phyloP scores from a whole-genome alignment of 805 yeast genomes.

The Starmera caribaea region DNA sequence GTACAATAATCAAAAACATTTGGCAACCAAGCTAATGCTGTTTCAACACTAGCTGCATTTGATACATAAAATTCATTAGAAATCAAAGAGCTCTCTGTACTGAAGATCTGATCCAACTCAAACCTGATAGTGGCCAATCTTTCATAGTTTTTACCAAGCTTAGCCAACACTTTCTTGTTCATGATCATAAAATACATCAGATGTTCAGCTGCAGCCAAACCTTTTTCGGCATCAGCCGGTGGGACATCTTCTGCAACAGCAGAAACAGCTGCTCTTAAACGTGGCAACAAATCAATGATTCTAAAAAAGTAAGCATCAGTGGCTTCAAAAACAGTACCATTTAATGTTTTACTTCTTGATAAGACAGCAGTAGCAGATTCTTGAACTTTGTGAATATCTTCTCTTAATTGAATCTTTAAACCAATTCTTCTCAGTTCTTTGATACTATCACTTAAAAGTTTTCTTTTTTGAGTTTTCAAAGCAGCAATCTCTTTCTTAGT shows the following conservation, averaged over 20 bases:
- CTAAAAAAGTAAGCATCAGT: conserved; percentile 54
- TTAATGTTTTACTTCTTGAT: conserved; percentile 40
- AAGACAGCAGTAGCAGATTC: conserved; percentile 54
- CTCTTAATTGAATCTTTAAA: conserved; percentile 51
- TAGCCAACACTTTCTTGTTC: conserved; percentile 36
- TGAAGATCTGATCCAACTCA: conserved; percentile 14
- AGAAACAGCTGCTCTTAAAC: conserved; percentile 57
- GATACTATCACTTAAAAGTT: conserved; percentile 65
- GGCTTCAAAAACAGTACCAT: conserved; percentile 26
- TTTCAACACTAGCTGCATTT: conserved; percentile 5
- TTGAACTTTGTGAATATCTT: conserved; percentile 57
- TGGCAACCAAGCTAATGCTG: conserved; percentile 24
- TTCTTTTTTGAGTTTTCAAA: conserved; percentile 73
- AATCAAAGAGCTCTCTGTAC: conserved; percentile 9
- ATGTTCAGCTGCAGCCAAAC: conserved; percentile 69
- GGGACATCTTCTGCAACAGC: conserved; percentile 68
- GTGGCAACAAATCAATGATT: conserved; percentile 70
- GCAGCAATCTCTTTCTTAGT: conserved; percentile 62
- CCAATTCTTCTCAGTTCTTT: conserved; percentile 74
- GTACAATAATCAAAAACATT: conserved; percentile 22
- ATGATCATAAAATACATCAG: conserved; percentile 48
- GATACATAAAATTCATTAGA: conserved; percentile 8
- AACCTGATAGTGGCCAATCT: conserved; percentile 12
- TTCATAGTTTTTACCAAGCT: conserved; percentile 14
- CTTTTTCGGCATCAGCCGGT: conserved; percentile 60